These are phyloP conservation scores for Apodospora peruviana DNA, from an alignment of 495 filamentous ascomycete species.

Conservation along the genomic window DNA sequence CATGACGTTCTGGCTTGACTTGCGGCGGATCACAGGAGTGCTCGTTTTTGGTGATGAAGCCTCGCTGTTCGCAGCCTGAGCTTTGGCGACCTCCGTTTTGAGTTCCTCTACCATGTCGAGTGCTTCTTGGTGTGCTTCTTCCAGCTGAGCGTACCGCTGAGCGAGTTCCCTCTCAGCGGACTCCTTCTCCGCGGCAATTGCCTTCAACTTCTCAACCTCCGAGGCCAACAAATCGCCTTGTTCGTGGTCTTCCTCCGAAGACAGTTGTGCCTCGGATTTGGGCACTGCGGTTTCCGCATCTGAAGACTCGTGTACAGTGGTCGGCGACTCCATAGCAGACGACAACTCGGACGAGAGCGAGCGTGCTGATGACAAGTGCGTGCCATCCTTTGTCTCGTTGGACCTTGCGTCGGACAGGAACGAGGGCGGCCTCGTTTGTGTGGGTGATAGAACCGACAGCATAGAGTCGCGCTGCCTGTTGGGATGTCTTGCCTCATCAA, in stretches of 20 bases:
- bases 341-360: slow-evolving; percentile 96
- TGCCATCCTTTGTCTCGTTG: slow-evolving; percentile 69
- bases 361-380: slow-evolving; percentile 76
- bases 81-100: slow-evolving; percentile 76
- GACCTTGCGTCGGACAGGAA: slow-evolving; percentile 86
- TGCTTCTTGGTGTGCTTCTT: slow-evolving; percentile 73
- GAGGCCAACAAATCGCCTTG: slow-evolving; percentile 37
- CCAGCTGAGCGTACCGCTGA: slow-evolving; percentile 73
- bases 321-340: slow-evolving; percentile 79
- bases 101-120: slow-evolving; percentile 83
- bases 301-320: slow-evolving; percentile 53
- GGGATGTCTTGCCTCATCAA: slow-evolving; percentile 75
- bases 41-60: slow-evolving; percentile 59
- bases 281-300: slow-evolving; percentile 46
- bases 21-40: slow-evolving; percentile 75
- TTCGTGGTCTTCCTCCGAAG: slow-evolving; percentile 23
- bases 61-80: slow-evolving; percentile 51
- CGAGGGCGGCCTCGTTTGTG: slow-evolving; percentile 68
- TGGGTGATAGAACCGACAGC: slow-evolving; percentile 50
- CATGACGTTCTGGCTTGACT: slow-evolving; percentile 88
- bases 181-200: slow-evolving; percentile 69
- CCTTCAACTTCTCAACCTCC: slow-evolving; percentile 67
- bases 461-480: slow-evolving; percentile 46
- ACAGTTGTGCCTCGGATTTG: slow-evolving; percentile 24
- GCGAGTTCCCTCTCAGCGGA: slow-evolving; percentile 63